Conservation (phyloP, 345 rosid species). For the Bruguiera gymnorhiza region DNA sequence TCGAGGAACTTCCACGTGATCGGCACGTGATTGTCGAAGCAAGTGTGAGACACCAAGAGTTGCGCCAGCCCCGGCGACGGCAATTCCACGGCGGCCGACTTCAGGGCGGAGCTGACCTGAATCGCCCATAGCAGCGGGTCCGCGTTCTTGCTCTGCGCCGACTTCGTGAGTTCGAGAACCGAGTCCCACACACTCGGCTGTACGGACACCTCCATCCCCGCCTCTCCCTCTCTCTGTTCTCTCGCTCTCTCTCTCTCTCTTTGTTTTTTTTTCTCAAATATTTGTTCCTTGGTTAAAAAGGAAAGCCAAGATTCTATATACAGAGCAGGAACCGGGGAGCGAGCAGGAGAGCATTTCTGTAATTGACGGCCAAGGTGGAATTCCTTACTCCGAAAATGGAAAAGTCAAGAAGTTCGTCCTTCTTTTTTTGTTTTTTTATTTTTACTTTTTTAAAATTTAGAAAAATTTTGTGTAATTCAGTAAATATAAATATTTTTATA, state of each 20-base stretch:
- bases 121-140: conserved; percentile 79
- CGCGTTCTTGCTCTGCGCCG: conserved; percentile 59
- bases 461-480: too few relatives aligned
- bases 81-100: conserved; percentile 52
- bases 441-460: too few relatives aligned
- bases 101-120: conserved; percentile 55
- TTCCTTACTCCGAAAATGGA: too few relatives aligned
- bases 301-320: too few relatives aligned
- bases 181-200: conserved; percentile 53
- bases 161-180: conserved; percentile 57
- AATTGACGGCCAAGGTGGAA: too few relatives aligned
- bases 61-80: conserved; percentile 77
- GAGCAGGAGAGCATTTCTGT: too few relatives aligned
- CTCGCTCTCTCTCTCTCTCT: neutral
- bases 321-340: too few relatives aligned
- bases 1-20: conserved; percentile 94
- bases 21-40: conserved; percentile 86
- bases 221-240: neutral
- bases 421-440: too few relatives aligned
- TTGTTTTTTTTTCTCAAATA: too few relatives aligned
- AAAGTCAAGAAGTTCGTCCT: too few relatives aligned
- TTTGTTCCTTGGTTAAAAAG: too few relatives aligned
- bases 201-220: conserved; percentile 36
- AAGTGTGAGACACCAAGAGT: conserved; percentile 80
- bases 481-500: too few relatives aligned